phyloP scores from a whole-genome alignment of 2,329 filamentous ascomycete species.

The Xylaria multiplex region DNA sequence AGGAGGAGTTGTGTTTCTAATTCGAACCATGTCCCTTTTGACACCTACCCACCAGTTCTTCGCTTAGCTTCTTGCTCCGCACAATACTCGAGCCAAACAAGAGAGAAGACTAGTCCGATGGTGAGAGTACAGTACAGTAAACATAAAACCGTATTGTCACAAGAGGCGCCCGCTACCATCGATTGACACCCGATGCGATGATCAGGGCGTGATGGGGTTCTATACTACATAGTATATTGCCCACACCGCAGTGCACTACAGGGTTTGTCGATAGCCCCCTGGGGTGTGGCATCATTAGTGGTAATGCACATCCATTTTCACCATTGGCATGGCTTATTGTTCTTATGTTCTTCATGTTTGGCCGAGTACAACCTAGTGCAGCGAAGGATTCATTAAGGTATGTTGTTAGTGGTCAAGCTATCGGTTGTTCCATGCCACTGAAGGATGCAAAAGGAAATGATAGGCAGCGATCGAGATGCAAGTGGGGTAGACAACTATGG shows the following conservation, averaged over 20 bases:
- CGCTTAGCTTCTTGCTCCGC: background rate
- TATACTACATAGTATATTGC: background rate
- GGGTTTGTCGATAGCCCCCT: constrained; percentile 6
- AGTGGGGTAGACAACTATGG: constrained; percentile 40
- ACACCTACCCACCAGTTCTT: background rate
- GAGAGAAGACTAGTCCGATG: background rate
- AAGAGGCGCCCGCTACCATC: background rate
- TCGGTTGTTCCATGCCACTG: constrained; percentile 32
- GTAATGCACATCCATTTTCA: background rate
- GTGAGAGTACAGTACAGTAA: background rate
- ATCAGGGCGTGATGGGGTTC: constrained; percentile 19
- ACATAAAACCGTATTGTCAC: background rate
- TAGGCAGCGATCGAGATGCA: constrained; percentile 46
- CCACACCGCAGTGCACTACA: background rate
- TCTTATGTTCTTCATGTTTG: constrained; percentile 21
- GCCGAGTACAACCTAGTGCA: constrained; percentile 22
- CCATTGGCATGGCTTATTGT: constrained; percentile 15
- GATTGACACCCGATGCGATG: constrained; percentile 11
- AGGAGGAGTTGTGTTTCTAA: background rate
- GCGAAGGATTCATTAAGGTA: constrained; percentile 25
- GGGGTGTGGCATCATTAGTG: constrained; percentile 19
- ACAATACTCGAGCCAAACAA: background rate
- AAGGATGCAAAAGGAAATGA: constrained; percentile 37
- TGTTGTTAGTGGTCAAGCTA: constrained; percentile 36
- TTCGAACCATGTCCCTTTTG: background rate